Evolutionary conservation across 306 rosid species (phyloP).

Genomic region (Cicer yamashitae): DNA sequence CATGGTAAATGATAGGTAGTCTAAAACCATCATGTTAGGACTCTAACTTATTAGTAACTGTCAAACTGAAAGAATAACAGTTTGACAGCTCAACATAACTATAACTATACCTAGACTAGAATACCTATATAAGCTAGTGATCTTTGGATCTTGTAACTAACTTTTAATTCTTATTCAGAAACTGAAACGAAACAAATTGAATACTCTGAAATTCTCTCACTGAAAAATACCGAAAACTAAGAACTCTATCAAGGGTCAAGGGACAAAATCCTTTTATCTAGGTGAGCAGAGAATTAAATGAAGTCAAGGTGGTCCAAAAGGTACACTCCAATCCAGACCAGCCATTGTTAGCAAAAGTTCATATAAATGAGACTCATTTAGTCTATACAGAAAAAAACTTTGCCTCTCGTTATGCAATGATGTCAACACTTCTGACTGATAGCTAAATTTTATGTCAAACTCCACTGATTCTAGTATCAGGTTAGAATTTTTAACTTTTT

Average conservation of each 20-base stretch:
- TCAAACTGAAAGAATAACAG: no score
- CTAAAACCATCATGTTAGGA: no score
- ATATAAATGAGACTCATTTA: not conserved
- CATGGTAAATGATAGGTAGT: no score
- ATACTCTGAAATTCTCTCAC: no score
- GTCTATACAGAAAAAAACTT: not conserved
- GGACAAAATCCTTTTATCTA: constrained; percentile 11
- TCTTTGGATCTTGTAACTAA: no score
- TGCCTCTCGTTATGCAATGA: not conserved
- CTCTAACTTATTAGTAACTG: no score
- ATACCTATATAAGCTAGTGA: no score
- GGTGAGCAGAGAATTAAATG: not conserved
- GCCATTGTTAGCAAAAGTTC: not conserved
- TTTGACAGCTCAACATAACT: no score
- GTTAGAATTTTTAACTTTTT: not conserved
- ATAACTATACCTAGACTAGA: no score
- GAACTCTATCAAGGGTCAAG: not conserved
- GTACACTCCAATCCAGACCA: constrained; percentile 1
- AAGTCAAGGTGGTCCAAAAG: not conserved
- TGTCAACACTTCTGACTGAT: not conserved
- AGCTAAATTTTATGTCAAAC: not conserved
- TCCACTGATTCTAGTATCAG: not conserved
- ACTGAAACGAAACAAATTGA: no score
- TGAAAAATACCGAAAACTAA: not conserved
- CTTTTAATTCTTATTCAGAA: no score